Evolutionary conservation across 2,329 filamentous ascomycete species (phyloP).

Genomic region (Paecilomyces sp.): DNA sequence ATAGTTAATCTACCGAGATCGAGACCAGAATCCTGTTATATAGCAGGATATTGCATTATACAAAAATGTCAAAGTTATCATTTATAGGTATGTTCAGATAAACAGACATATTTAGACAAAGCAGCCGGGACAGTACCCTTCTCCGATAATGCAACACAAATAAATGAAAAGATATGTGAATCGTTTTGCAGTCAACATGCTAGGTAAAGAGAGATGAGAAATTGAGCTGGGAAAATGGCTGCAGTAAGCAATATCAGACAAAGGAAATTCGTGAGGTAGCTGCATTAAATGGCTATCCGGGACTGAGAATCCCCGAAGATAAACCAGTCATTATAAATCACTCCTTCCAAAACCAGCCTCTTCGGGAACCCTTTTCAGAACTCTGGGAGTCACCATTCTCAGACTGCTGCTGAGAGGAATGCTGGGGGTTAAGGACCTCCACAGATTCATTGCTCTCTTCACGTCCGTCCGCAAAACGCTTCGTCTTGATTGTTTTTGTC

Average conservation of each 20-base stretch:
- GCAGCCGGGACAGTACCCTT: not conserved
- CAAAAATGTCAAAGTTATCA: not conserved
- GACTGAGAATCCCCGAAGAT: not conserved
- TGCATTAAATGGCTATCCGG: not conserved
- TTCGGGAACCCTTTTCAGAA: slow-evolving; percentile 10
- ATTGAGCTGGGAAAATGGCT: not conserved
- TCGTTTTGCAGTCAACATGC: not conserved
- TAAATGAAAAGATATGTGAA: not conserved
- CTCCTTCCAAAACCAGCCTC: slow-evolving; percentile 33
- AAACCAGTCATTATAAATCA: not conserved
- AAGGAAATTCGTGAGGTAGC: not conserved
- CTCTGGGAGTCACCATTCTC: slow-evolving; percentile 4
- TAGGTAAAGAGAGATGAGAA: slow-evolving; percentile 11
- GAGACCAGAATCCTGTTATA: not conserved
- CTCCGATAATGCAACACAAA: not conserved
- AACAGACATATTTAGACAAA: not conserved
- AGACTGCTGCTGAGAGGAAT: slow-evolving; percentile 5
- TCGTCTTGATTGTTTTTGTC: slow-evolving; percentile 51
- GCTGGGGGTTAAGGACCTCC: slow-evolving; percentile 27
- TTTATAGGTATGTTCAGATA: not conserved
- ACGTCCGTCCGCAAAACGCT: slow-evolving; percentile 52
- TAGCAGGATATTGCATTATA: not conserved
- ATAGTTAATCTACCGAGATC: not conserved
- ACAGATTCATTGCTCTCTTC: slow-evolving; percentile 53
- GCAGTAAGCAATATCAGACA: not conserved